Evolutionary conservation across 228 moss, liverwort and hornwort genomes (phyloP).

Genomic region (Sphagnum magellanicum): DNA sequence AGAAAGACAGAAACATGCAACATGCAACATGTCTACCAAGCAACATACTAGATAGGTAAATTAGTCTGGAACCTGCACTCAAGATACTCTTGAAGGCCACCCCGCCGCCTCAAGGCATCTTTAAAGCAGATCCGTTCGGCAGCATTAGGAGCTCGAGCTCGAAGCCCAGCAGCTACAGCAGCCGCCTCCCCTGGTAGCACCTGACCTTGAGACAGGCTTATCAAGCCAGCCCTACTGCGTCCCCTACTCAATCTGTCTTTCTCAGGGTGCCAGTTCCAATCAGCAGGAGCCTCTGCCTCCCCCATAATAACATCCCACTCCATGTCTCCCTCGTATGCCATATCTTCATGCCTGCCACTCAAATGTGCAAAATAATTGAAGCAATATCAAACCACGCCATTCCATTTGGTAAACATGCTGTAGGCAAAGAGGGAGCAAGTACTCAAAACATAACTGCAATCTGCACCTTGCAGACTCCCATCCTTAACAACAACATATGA

Average conservation of each 20-base stretch:
- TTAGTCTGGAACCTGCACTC: constrained; percentile 45
- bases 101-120: constrained; percentile 56
- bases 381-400: no score
- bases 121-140: constrained; percentile 61
- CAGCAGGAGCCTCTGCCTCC: constrained; percentile 29
- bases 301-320: constrained; percentile 71
- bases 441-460: no score
- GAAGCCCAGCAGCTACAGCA: constrained; percentile 60
- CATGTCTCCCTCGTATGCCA: constrained; percentile 72
- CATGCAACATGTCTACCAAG: background rate
- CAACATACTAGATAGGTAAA: background rate
- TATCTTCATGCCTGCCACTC: constrained; percentile 50
- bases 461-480: no score
- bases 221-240: constrained; percentile 32
- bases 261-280: constrained; percentile 57
- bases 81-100: constrained; percentile 60
- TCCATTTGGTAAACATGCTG: no score
- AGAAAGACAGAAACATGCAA: background rate
- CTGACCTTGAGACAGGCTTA: constrained; percentile 26
- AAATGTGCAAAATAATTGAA: no score
- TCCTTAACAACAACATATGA: no score
- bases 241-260: constrained; percentile 52
- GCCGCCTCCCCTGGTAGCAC: constrained; percentile 55
- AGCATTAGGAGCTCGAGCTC: constrained; percentile 50
- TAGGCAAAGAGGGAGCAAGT: no score